A percentile compares a stretch with the other conserved stretches of the same genome.
Evolutionary conservation across 2,329 filamentous ascomycete species (phyloP).

Genomic region (Cladosporium cucumerinum): DNA sequence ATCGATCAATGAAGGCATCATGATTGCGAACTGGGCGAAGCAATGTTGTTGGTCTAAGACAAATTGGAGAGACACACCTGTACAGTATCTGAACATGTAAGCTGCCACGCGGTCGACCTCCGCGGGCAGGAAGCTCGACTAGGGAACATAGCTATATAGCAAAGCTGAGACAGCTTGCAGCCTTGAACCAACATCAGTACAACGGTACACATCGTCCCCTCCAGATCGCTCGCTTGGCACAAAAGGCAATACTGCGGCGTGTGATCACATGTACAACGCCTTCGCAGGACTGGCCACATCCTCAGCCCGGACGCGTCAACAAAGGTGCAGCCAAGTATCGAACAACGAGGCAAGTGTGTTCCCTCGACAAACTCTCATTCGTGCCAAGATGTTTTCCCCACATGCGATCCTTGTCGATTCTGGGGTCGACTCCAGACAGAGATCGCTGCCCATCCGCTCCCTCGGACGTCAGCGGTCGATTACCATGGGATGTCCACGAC

Average conservation of each 20-base stretch:
- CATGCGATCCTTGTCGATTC: background rate
- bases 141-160: background rate
- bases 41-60: background rate
- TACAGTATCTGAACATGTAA: background rate
- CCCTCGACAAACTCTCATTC: background rate
- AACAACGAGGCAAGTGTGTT: conserved; percentile 1
- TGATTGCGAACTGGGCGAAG: background rate
- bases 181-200: background rate
- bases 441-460: background rate
- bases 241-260: background rate
- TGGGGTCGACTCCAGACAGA: background rate
- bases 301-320: conserved; percentile 12
- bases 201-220: background rate
- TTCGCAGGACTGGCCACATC: background rate
- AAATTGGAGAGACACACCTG: background rate
- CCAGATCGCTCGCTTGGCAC: background rate
- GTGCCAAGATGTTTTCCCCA: conserved; percentile 9
- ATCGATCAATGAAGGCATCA: conserved; percentile 5
- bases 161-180: background rate
- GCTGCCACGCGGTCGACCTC: background rate
- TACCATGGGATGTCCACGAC: background rate
- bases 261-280: background rate
- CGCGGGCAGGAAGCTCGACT: background rate
- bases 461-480: background rate
- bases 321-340: conserved; percentile 6